A percentile compares a stretch with the other conserved stretches of the same genome.
Conservation (phyloP, 306 rosid species). For the Castanea mollissima region DNA sequence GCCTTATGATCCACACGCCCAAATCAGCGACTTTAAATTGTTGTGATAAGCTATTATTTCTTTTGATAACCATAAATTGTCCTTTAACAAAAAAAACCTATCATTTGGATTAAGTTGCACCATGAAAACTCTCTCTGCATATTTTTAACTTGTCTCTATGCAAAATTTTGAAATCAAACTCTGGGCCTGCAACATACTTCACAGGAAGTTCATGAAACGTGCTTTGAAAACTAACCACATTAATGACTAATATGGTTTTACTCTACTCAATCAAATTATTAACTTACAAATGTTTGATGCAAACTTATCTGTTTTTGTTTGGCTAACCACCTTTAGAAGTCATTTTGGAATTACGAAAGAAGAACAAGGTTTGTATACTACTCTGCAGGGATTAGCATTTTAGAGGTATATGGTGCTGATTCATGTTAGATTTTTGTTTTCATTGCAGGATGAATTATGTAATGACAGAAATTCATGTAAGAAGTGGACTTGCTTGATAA, state of each 20-base stretch:
- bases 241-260: neutral
- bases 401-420: constrained; percentile 8
- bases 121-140: neutral
- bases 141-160: neutral
- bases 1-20: neutral
- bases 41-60: neutral
- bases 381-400: neutral
- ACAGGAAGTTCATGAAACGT: too few species aligned
- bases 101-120: neutral
- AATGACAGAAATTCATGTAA: constrained; percentile 60
- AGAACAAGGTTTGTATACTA: constrained; percentile 53
- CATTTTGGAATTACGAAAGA: constrained; percentile 59
- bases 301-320: constrained; percentile 19
- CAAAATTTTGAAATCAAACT: neutral
- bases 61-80: neutral
- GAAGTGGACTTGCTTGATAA: constrained; percentile 37
- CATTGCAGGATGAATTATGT: constrained; percentile 63
- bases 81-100: neutral
- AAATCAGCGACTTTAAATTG: neutral
- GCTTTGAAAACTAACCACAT: neutral
- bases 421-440: constrained; percentile 1
- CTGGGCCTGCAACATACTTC: neutral
- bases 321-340: constrained; percentile 82
- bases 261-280: neutral
- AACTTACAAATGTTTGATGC: neutral